Percentiles rank a stretch among this genome's conserved stretches.
phyloP scores from a whole-genome alignment of 352 stramenopile genomes.

The Plasmopara viticola region DNA sequence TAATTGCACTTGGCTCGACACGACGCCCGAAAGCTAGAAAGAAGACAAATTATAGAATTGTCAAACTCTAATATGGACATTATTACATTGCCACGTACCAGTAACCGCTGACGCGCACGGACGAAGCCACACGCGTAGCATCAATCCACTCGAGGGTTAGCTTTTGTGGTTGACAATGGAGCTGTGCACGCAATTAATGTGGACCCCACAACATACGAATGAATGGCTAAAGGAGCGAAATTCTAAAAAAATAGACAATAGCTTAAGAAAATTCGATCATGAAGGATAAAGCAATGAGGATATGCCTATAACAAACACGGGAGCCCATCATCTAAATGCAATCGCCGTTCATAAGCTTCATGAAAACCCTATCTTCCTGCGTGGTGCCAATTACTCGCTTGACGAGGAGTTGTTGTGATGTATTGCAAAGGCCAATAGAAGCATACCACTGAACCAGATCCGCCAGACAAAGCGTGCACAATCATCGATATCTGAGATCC shows the following conservation, averaged over 20 bases:
- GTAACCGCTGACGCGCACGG: constrained; percentile 35
- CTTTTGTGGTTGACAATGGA: constrained; percentile 24
- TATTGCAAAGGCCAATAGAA: too few relatives aligned
- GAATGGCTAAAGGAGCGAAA: constrained; percentile 8
- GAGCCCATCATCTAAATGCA: constrained; percentile 20
- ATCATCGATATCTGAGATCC: too few relatives aligned
- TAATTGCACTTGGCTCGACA: constrained; percentile 8
- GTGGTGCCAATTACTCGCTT: constrained; percentile 13
- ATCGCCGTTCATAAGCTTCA: constrained; percentile 25
- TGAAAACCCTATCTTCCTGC: constrained; percentile 18
- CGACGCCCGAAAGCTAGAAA: constrained; percentile 14
- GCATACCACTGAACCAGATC: too few relatives aligned
- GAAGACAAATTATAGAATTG: too few relatives aligned
- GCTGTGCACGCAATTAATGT: constrained; percentile 5
- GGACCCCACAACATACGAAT: constrained; percentile 3
- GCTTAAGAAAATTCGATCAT: too few relatives aligned
- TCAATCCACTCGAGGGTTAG: constrained; percentile 23
- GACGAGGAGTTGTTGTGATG: neutral
- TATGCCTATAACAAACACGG: too few relatives aligned
- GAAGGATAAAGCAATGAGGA: too few relatives aligned
- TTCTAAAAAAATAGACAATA: too few relatives aligned
- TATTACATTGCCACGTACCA: constrained; percentile 24
- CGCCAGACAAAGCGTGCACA: too few relatives aligned
- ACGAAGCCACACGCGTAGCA: constrained; percentile 72
- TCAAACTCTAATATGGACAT: neutral